These are phyloP conservation scores for Mesembryanthemum crystallinum DNA, from an alignment of 148 eudicot species.

Conservation along the genomic window DNA sequence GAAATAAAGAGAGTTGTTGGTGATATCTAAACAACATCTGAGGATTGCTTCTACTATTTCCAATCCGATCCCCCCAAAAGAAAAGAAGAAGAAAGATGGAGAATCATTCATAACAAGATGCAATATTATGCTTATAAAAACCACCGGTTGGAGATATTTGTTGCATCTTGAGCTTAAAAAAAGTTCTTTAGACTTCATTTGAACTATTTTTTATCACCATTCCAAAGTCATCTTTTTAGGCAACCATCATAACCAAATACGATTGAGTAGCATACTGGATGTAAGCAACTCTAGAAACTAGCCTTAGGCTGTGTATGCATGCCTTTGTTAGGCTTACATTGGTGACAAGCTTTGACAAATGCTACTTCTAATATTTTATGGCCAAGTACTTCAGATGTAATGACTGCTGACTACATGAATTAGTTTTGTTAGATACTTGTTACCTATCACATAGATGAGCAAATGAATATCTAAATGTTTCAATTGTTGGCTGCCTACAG, in stretches of 20 bases:
- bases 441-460: background rate
- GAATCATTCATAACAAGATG: background rate
- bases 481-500: background rate
- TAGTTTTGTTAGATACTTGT: background rate
- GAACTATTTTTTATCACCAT: background rate
- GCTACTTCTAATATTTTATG: too few species aligned
- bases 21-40: too few species aligned
- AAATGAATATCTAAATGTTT: background rate
- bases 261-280: background rate
- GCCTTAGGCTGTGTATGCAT: constrained; percentile 1
- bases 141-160: too few species aligned
- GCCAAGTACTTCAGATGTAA: background rate
- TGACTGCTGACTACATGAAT: background rate
- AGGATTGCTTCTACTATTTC: background rate
- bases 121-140: background rate
- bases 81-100: background rate
- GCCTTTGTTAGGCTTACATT: background rate
- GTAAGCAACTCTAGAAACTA: background rate
- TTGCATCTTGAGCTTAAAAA: background rate
- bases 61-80: background rate
- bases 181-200: background rate
- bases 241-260: background rate
- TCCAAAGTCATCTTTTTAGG: background rate
- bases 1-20: too few species aligned
- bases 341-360: background rate